phyloP scores from a whole-genome alignment of 2,329 filamentous ascomycete genomes.

The Paecilomyces fulvus region DNA sequence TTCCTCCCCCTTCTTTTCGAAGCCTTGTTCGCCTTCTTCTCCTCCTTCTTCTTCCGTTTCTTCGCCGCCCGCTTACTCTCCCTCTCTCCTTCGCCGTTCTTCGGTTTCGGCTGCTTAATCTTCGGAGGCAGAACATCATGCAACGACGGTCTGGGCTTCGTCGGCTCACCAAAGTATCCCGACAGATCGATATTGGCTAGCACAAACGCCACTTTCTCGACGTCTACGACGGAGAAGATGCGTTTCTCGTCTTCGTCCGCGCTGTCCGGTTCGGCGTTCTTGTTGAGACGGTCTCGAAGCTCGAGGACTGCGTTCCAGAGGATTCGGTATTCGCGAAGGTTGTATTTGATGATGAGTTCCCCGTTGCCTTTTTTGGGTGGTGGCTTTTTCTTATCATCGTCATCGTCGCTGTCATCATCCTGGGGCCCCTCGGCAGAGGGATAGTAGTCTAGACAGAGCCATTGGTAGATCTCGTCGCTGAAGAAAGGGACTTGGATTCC shows the following conservation, averaged over 20 bases:
- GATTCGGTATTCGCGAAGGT: conserved; percentile 27
- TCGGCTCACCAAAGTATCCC: conserved; percentile 7
- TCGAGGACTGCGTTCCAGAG: conserved; percentile 20
- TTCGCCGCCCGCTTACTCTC: conserved; percentile 2
- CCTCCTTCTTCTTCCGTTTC: conserved; percentile 2
- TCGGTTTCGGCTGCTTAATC: background rate
- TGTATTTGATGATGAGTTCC: conserved; percentile 33
- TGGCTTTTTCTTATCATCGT: conserved; percentile 3
- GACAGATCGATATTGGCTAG: conserved; percentile 25
- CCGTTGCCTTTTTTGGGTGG: conserved; percentile 11
- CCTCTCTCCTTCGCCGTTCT: background rate
- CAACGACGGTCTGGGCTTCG: background rate
- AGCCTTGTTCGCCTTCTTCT: background rate
- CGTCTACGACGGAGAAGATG: conserved; percentile 19
- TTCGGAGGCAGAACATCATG: no score
- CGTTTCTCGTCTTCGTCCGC: background rate
- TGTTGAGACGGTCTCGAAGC: conserved; percentile 16
- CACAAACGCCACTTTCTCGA: conserved; percentile 32
- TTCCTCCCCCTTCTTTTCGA: conserved; percentile 1
- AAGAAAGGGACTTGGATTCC: conserved; percentile 29
- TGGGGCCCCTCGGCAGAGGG: conserved; percentile 6
- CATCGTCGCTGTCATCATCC: background rate
- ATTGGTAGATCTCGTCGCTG: conserved; percentile 33
- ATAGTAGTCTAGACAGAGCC: conserved; percentile 24
- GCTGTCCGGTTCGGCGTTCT: background rate